phyloP scores from a whole-genome alignment of 257 asterid genomes.

The Forsythia viridissima region DNA sequence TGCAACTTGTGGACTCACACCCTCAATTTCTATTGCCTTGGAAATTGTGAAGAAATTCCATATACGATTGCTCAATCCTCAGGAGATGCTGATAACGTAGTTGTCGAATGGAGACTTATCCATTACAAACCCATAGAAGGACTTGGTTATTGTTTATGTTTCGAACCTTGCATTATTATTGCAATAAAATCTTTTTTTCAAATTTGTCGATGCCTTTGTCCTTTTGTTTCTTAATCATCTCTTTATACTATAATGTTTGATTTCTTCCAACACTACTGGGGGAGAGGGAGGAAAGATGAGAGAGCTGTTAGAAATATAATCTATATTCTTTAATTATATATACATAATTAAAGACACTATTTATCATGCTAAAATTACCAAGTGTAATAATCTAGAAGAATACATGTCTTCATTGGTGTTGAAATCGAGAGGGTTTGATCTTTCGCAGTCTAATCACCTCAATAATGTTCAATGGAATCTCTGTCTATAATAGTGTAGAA shows the following conservation, averaged over 20 bases:
- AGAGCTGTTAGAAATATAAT: too few relatives aligned
- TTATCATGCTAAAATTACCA: too few relatives aligned
- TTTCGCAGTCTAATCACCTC: too few relatives aligned
- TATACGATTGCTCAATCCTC: slow-evolving; percentile 32
- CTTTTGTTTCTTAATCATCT: background rate
- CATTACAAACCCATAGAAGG: background rate
- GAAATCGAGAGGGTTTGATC: too few relatives aligned
- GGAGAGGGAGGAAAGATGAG: background rate
- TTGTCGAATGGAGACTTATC: slow-evolving; percentile 12
- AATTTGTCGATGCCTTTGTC: background rate
- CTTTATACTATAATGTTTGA: background rate
- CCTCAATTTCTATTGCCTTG: slow-evolving; percentile 92
- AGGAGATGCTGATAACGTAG: slow-evolving; percentile 68
- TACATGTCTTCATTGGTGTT: too few relatives aligned
- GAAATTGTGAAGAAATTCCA: slow-evolving; percentile 66
- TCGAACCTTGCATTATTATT: background rate
- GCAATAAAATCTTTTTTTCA: background rate
- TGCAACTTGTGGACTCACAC: slow-evolving; percentile 54
- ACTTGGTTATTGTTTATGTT: slow-evolving; percentile 14
- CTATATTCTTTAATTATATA: too few relatives aligned
- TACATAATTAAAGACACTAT: too few relatives aligned
- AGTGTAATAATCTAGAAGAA: too few relatives aligned
- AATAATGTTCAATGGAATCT: too few relatives aligned
- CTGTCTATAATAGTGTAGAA: too few relatives aligned
- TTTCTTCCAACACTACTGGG: background rate